Conservation (phyloP, 2,329 filamentous ascomycete species). For the Fusarium austroafricanum region DNA sequence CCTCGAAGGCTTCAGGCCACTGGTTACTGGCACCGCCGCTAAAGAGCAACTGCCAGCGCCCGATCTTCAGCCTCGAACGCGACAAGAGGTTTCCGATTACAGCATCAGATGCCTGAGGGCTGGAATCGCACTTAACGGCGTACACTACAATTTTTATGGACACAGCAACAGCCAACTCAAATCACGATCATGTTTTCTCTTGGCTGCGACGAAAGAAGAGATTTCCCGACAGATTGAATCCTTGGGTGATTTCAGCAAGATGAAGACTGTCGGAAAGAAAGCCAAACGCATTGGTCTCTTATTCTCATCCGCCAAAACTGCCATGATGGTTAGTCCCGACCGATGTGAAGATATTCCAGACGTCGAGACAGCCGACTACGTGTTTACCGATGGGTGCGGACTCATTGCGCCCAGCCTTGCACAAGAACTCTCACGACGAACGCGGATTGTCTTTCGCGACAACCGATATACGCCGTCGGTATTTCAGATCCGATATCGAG, state of each 20-base stretch:
- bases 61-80: background rate
- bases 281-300: background rate
- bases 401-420: background rate
- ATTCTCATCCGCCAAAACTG: background rate
- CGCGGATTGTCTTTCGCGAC: background rate
- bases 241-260: background rate
- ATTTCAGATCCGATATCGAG: constrained; percentile 4
- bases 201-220: background rate
- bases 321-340: background rate
- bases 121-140: background rate
- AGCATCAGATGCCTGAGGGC: constrained; percentile 4
- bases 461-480: constrained; percentile 2
- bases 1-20: background rate
- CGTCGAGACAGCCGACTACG: background rate
- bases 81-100: constrained; percentile 1
- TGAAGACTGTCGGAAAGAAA: constrained; percentile 8
- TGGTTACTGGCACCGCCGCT: background rate
- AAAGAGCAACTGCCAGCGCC: background rate
- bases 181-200: constrained; percentile 4
- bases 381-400: constrained; percentile 9
- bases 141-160: constrained; percentile 7
- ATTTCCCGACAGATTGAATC: background rate
- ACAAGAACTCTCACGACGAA: background rate
- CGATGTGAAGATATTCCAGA: constrained; percentile 1
- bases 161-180: constrained; percentile 11